phyloP scores from a whole-genome alignment of 169 alveolate genomes.

The Plasmodium coatneyi region DNA sequence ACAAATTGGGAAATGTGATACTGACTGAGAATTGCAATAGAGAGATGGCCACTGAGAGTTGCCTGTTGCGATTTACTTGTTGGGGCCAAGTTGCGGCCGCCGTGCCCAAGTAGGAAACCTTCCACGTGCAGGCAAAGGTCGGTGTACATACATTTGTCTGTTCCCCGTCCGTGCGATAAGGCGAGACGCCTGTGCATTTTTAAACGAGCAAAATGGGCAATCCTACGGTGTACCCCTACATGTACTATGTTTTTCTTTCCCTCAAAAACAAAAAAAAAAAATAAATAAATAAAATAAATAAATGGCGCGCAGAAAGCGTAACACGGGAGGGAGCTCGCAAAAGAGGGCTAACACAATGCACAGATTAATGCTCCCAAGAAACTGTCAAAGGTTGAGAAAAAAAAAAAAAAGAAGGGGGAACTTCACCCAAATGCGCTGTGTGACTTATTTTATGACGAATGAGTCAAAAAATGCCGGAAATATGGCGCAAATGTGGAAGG shows the following conservation, averaged over 20 bases:
- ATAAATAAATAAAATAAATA: neutral
- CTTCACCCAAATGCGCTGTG: neutral
- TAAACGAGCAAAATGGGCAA: neutral
- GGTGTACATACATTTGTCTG: neutral
- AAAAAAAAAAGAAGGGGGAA: neutral
- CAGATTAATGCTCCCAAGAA: constrained; percentile 5
- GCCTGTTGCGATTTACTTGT: neutral
- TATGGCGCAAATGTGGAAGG: neutral
- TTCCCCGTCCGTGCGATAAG: neutral
- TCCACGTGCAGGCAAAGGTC: neutral
- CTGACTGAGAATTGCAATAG: neutral
- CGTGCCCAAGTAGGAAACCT: neutral
- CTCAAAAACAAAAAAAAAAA: neutral
- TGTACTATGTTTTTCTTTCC: neutral
- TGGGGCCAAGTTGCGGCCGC: neutral
- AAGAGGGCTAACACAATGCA: neutral
- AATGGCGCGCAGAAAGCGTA: neutral
- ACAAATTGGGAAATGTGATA: neutral
- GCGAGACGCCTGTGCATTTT: neutral
- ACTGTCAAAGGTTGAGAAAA: neutral
- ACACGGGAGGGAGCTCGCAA: neutral
- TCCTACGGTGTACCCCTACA: neutral
- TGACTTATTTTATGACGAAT: neutral
- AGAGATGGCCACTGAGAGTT: neutral
- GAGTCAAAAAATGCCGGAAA: neutral